Base-by-base conservation (phyloP, 192 early-diverging fungal species). In the Coemansia sp. region DNA sequence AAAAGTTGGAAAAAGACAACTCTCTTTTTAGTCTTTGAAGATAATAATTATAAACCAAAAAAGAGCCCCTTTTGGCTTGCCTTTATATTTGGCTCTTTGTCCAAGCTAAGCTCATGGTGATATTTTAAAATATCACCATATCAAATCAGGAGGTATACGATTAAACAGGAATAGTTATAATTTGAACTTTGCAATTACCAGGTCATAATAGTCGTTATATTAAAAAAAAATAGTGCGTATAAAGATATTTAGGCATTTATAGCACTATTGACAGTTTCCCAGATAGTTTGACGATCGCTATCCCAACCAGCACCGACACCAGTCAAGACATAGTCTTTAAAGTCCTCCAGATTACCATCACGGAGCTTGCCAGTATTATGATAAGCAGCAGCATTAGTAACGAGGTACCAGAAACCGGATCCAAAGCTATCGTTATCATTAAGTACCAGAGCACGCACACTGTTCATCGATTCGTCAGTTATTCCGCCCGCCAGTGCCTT, bases 391-490 rank as follows among this genome's bases (percentile, higher is more conserved):
- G 72, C 72, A 27, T 69, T 27, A 16, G 29, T 71, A 3, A 40
- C 62, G 40, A 85, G 68, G 68, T 72, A 85, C 83, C 83, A 85
- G 70, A 80, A 79, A 13, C 60, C 83, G 5, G 78, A 50, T 5
- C 83, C 83, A 72, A 85, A 85, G 78, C 74, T 85, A 31, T 85
- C 83, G 66, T 78, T 49, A 55, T 80, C 75, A 62, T 57, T 46
- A 24, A 85, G 72, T 4, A 85, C 83, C 65, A 80, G 20, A 5
- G 33, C 77, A 24, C 74, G 83, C n/a, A 85, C 78, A 12, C 20
- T 44, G 62, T 85, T 78, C 71, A 64, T 69, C 4, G 57, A 33
- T 31, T 4, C 57, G n/a, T 39, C 67, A 2, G 53, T 68, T 13
- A 33, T 60, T 6, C 68, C 74, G 31, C 64, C 64, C 5, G 60